Base-by-base conservation (phyloP, 2,329 filamentous ascomycete genomes). In the Penicillium sp. region DNA sequence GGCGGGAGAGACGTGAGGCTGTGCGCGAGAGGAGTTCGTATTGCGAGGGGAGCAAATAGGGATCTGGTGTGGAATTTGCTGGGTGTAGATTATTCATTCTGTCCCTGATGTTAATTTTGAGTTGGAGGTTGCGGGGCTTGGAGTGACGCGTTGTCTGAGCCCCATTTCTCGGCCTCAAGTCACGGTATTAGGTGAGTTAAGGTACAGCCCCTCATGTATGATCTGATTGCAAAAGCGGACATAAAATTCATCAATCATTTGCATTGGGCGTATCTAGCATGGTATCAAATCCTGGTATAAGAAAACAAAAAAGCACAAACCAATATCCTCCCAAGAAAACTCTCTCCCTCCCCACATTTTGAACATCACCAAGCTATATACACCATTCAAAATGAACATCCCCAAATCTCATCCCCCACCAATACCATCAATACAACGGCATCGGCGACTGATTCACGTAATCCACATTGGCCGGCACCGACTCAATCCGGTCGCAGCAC, bases 401-500 rank as follows among this genome's bases (percentile, higher is more conserved):
- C 19, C 19, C 18, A 39, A 52, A 36, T 36, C 33, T n/a, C 11
- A 37, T 2, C 11, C 4, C 3, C 2, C 24, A 35, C 6, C 27
- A 22, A 10, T 5, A 13, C 10, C 18, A 36, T 62, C 60, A 69
- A 35, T 62, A 63, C 36, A 69, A 46, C n/a, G 66, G 66, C 60
- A 69, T 68, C 3, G 60, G 59, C 11, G 64, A 60, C 35, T 55
- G 50, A 55, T 69, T 69, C 16, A 52, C 59, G 59, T 69, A 69
- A 53, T 69, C 67, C 14, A 69, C 39, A 59, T 69, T 69, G 2
- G 58, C 24, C 18, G 50, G 43, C 35, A 64, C 60, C 11, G 62
- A 66, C 59, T 69, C 67, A 27, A 69, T 60, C 1, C 67, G 65
- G 51, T 68, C 66, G 55, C 58, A 59, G 56, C 63, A 69, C 10